Base-by-base conservation (phyloP, 768 basidiomycete genomes). In the Tylopilus rubrobrunneus region DNA sequence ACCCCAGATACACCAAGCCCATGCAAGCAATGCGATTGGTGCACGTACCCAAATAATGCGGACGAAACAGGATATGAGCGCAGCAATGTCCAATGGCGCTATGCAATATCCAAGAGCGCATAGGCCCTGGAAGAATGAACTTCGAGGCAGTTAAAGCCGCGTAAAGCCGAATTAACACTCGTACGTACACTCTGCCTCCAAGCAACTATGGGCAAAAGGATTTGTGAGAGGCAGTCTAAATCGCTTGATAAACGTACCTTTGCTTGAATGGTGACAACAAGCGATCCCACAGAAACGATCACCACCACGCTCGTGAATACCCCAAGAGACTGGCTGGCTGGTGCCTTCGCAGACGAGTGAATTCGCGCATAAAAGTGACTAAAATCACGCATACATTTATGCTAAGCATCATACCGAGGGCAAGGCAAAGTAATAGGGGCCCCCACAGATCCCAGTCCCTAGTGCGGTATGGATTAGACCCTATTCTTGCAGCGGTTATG, bases 371-470 rank as follows among this genome's bases (percentile, higher is more conserved):
- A 40, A 31, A 46, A 37, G 7, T 21, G 28, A 47, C 36, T 11
- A n/a, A 41, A 19, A 10, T 37, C 43, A 21, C 60, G 60, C 80
- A 48, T 64, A 90, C 92, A 68, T 90, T 91, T 44, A 92, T 73
- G 65, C 90, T 93, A 19, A 96, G 80, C 77, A 94, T 86, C 42
- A 92, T 86, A 49, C 86, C 89, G 12, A 95, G 79, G 39, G 81
- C 68, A 50, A 95, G 77, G 61, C 87, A 92, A 39, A 94, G 78
- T 25, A 98, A 78, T 3, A 98, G 77, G 11, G 95, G 95, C 4
- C 95, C 95, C 96, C 96, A 98, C 25, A 98, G 78, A 71, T 98
- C 96, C 96, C 95, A 98, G 67, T 98, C 95, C 58, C 93, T 93
- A 25, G 25, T 25, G 5, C 25, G 65, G 14, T 36, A 39, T 41